Base-by-base conservation (phyloP, 2,329 filamentous ascomycete species). In the Dothistroma pini region DNA sequence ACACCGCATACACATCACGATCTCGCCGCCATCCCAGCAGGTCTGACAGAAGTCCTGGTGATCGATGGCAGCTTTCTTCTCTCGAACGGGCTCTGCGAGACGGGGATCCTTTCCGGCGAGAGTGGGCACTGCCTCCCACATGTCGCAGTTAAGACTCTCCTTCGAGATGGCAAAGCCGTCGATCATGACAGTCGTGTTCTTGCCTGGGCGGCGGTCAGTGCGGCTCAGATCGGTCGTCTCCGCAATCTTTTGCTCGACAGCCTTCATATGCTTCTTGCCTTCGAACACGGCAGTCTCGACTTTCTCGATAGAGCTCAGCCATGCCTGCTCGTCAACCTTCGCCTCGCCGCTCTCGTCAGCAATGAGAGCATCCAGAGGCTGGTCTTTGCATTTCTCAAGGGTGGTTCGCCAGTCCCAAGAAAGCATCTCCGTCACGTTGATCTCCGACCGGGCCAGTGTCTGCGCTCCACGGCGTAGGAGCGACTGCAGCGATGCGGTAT, bases 101-200 rank as follows among this genome's bases (percentile, higher is more conserved):
- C 78, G 75, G 10, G 81, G 77, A 64, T 85, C 80, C 66, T 84
- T 84, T 31, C 82, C 82, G 6, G 81, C 80, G 50, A 84, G 68
- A 0, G 83, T 85, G 0, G 83, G 81, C 1, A 86, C 82, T 3
- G 84, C 83, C 67, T 86, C 84, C 78, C 83, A 84, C 58, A 81
- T 75, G 1, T 71, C 77, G 61, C 82, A 84, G 10, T 74, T 73
- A 64, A 85, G 74, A 0, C 79, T 83, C 32, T 85, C 81, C 65
- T 86, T 87, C 58, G 74, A 80, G 56, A 87, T 79, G 1, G 79
- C 79, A 66, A 78, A 85, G 0, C 83, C 84, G 62, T 82, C 77
- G 0, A 85, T 73, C 75, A 83, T 81, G 41, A 86, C 81, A 0
- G 82, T 85, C 0, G 81, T 82, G 60, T 85, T 82, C 69, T 86